These are phyloP conservation scores for Schizochytrium sp. DNA, from an alignment of 108 stramenopile genomes.

Conservation along the genomic window DNA sequence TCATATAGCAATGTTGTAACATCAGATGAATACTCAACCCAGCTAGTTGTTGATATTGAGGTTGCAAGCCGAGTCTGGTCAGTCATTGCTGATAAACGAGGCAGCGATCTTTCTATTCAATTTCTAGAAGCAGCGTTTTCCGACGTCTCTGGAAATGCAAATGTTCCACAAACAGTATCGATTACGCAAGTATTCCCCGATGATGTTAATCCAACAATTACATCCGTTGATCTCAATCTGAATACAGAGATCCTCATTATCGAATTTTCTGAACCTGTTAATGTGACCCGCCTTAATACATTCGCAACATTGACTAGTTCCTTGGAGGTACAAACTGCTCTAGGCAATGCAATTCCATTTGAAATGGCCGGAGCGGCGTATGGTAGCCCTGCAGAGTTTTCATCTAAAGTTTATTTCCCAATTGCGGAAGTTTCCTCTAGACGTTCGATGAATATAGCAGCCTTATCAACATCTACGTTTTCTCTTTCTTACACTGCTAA, in stretches of 20 bases:
- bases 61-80: not conserved
- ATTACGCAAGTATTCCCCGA: not conserved
- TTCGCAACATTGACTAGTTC: not conserved
- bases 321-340: not conserved
- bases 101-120: not conserved
- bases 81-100: not conserved
- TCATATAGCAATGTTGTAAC: not conserved
- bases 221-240: not conserved
- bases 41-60: not conserved
- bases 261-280: conserved; percentile 16
- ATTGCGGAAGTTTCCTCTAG: not conserved
- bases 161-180: not conserved
- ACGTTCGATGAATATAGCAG: not conserved
- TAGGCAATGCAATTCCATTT: not conserved
- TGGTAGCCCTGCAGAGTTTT: not conserved
- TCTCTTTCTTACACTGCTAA: not conserved
- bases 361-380: not conserved
- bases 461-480: not conserved
- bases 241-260: not conserved
- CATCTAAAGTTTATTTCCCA: not conserved
- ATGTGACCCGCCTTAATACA: not conserved
- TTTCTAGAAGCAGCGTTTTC: not conserved
- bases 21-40: not conserved
- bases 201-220: not conserved
- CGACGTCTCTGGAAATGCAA: not conserved